Evolutionary conservation across 2,329 filamentous ascomycete genomes (phyloP), one percentile per base, ranked within the genome.

Genomic region (Fusarium napiforme): DNA sequence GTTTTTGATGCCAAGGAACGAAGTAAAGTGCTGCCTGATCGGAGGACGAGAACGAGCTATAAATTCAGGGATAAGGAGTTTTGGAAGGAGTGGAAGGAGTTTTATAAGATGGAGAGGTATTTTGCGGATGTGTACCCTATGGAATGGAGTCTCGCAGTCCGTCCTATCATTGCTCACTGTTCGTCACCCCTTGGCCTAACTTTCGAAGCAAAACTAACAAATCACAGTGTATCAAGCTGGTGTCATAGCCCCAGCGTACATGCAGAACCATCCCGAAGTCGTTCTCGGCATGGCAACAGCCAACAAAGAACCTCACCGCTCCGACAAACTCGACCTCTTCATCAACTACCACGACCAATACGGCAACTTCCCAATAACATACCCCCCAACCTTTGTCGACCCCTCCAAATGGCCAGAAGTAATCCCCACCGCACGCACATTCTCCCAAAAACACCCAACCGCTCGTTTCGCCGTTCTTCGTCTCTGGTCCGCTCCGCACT

Each of bases 401-500:
- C 77, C 77, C 1, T 55, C 70, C 6, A 55, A 75, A 49, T 80
- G 78, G 77, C 71, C 72, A 5, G 36, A 67, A 14, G 39, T 80
- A 1, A 34, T 78, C 2, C 77, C 76, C 4, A 23, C 21, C 4
- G 78, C 72, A 3, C 50, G 64, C 12, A 18, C n/a, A 1, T 80
- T 76, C 46, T 65, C 68, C 28, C 2, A 21, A 4, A 36, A n/a
- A 4, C 63, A 78, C 15, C 18, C 32, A 0, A 49, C 43, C 7
- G 78, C 78, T 1, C 77, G 76, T 5, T 80, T 79, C 34, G 71
- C 78, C 4, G 67, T 79, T 1, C 66, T 80, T 0, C 72, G 78
- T 4, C 52, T 79, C 37, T 79, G 78, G 78, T 78, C 78, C 0
- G 73, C 78, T 9, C 69, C 77, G 4, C 78, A 80, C 57, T 80